Conservation (phyloP, 176 grass and related monocot species). For the Zea luxurians region DNA sequence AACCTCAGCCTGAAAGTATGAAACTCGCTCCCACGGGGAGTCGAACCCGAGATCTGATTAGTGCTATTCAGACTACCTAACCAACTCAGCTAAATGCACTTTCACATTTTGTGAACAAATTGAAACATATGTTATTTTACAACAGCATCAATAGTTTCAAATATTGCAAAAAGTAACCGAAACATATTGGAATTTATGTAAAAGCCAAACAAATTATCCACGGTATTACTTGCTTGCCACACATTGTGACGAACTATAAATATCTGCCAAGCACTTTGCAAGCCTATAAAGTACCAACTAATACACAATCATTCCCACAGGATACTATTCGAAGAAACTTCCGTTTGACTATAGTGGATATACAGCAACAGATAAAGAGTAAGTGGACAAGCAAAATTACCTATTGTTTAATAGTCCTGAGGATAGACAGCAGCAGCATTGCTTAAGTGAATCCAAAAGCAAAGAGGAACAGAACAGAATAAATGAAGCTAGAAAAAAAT, state of each 20-base stretch:
- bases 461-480: conserved; percentile 24
- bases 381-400: background rate
- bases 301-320: background rate
- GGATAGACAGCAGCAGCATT: background rate
- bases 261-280: conserved; percentile 2
- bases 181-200: background rate
- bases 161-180: background rate
- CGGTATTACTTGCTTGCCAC: background rate
- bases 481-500: conserved; percentile 28
- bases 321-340: background rate
- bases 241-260: background rate
- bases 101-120: background rate
- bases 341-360: background rate
- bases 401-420: background rate
- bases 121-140: conserved; percentile 8
- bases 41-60: too few species aligned
- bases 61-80: too few species aligned
- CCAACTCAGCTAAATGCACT: too few species aligned
- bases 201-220: background rate
- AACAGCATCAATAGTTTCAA: background rate
- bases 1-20: too few species aligned
- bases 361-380: background rate
- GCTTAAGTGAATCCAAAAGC: conserved; percentile 8
- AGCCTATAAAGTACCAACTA: background rate
- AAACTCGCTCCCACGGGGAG: too few species aligned